Percentiles rank a stretch among this genome's conserved stretches.
phyloP scores from a whole-genome alignment of 2,329 filamentous ascomycete species.

The Fusarium zealandicum region DNA sequence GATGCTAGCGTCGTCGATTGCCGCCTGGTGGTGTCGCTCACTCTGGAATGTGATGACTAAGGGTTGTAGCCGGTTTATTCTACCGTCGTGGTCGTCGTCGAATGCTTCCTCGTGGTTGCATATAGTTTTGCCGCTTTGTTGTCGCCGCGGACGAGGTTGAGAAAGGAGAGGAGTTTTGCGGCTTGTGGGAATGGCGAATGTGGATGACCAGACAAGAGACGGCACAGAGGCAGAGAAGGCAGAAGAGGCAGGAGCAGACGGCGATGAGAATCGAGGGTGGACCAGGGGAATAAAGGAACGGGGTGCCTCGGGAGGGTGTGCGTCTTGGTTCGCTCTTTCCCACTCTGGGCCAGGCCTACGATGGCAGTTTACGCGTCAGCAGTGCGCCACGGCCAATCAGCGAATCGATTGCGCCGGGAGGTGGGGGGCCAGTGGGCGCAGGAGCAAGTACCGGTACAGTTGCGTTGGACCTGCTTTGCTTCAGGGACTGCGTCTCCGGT shows the following conservation, averaged over 20 bases:
- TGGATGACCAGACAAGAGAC: slow-evolving; percentile 34
- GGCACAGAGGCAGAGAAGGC: slow-evolving; percentile 22
- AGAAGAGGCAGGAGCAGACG: slow-evolving; percentile 34
- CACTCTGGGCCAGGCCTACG: slow-evolving; percentile 39
- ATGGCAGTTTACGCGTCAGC: slow-evolving; percentile 51
- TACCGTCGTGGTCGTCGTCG: slow-evolving; percentile 16
- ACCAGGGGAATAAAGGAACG: slow-evolving; percentile 46
- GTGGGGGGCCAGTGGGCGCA: slow-evolving; percentile 41
- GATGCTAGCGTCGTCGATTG: slow-evolving; percentile 29
- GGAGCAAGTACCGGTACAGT: slow-evolving; percentile 39
- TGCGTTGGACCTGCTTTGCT: slow-evolving; percentile 26
- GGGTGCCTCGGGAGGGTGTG: slow-evolving; percentile 45
- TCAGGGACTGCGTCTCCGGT: no score
- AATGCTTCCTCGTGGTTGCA: slow-evolving; percentile 16
- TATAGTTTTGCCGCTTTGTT: slow-evolving; percentile 22
- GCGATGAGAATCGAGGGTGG: slow-evolving; percentile 43
- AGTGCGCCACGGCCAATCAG: slow-evolving; percentile 43
- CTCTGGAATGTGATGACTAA: slow-evolving; percentile 26
- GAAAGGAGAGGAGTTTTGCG: slow-evolving; percentile 37
- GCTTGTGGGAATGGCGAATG: slow-evolving; percentile 32
- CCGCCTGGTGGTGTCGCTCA: slow-evolving; percentile 10
- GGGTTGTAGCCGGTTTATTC: slow-evolving; percentile 6
- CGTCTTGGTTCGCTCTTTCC: slow-evolving; percentile 39
- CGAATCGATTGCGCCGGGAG: slow-evolving; percentile 10
- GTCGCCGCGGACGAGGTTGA: slow-evolving; percentile 21